phyloP scores from a whole-genome alignment of 2,329 filamentous ascomycete genomes.

The Hypoxylon sp. region DNA sequence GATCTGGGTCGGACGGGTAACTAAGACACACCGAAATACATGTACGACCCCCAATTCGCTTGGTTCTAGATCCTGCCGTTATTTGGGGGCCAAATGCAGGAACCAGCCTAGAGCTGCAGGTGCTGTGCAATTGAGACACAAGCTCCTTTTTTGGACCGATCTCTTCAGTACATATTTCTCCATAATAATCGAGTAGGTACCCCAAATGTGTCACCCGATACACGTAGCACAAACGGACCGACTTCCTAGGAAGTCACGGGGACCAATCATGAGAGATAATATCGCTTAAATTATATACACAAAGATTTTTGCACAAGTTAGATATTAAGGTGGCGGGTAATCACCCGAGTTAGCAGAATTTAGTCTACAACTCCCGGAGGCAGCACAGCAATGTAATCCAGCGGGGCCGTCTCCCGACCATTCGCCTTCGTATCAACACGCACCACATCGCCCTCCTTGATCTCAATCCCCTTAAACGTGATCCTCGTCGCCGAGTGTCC shows the following conservation, averaged over 20 bases:
- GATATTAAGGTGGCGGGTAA: slow-evolving; percentile 39
- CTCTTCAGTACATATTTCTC: not conserved
- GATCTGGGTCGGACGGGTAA: slow-evolving; percentile 66
- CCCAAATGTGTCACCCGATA: not conserved
- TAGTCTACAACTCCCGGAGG: slow-evolving; percentile 71
- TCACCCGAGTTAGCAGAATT: slow-evolving; percentile 40
- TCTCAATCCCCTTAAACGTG: slow-evolving; percentile 60
- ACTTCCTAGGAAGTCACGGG: not conserved
- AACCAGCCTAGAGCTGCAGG: slow-evolving; percentile 1
- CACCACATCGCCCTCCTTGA: slow-evolving; percentile 52
- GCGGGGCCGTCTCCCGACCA: slow-evolving; percentile 73
- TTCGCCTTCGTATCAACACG: slow-evolving; percentile 67
- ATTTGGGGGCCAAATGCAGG: slow-evolving; percentile 19
- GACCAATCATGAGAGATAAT: not conserved
- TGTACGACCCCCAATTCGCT: slow-evolving; percentile 9
- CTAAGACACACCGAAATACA: slow-evolving; percentile 57
- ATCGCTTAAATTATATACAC: not conserved
- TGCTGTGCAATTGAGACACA: not conserved
- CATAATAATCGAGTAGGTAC: slow-evolving; percentile 3
- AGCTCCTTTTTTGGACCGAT: slow-evolving; percentile 3
- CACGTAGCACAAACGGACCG: not conserved
- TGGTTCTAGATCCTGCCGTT: not conserved
- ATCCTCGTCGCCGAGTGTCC: slow-evolving; percentile 75
- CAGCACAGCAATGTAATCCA: slow-evolving; percentile 77
- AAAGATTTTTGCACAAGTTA: not conserved